Evolutionary conservation across 106 monocot species (phyloP), one percentile per base, ranked within the genome.

Genomic region (Dioscorea zingiberensis): DNA sequence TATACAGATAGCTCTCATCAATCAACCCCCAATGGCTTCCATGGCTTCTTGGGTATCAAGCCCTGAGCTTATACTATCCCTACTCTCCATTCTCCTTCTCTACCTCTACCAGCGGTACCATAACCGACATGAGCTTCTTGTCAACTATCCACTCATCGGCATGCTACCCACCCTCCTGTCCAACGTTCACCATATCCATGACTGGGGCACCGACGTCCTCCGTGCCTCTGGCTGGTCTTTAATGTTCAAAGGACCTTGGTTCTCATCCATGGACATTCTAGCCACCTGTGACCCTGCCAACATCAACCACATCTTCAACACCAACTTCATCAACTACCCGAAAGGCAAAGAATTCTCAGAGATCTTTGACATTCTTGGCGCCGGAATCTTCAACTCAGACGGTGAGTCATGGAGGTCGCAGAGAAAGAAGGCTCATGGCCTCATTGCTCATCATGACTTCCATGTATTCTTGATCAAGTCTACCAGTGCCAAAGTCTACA

Each of bases 361-460:
- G 76, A 76, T 76, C 26, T 82, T 86, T 56, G 85, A 81, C 26
- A 13, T 82, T 17, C 54, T 78, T 19, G 81, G 85, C 46, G 70
- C 71, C 26, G 83, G 86, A 24, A 76, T 87, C 56, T 70, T 87
- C 66, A 76, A 27, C 45, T 55, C 69, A 45, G 79, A 87, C 58
- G 76, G 46, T 1, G 82, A 87, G 0, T 66, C 66, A 6, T 87
- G 86, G 86, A 28, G n/a, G 11, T 9, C 0, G 4, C 82, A 79
- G 62, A 66, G 86, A 47, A 60, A 6, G 44, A 65, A 44, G 58
- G 83, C 76, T 4, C 78, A 87, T 12, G 2, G 14, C 10, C 44
- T 79, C 22, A 72, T 87, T 13, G 25, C 49, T 10, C 60, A 61
- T 6, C 25, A 30, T 0, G 22, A 59, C 46, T 87, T 83, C 49